A percentile compares a stretch with the other conserved stretches of the same genome.
Evolutionary conservation across 1,284 basidiomycete species (phyloP).

Genomic region (Phlebopus sp.): DNA sequence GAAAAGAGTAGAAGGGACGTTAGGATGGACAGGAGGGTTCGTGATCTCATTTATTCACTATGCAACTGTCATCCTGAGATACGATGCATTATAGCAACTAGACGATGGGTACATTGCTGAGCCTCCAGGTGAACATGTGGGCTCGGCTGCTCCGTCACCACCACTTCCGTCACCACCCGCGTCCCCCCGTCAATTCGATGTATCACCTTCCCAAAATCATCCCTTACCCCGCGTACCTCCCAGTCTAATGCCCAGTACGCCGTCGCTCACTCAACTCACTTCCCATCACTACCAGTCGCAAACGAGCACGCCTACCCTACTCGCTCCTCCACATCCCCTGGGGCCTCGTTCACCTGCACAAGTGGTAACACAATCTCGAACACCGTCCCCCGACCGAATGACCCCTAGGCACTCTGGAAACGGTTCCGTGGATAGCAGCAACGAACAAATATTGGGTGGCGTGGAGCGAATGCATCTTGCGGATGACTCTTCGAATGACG

Average conservation of each 20-base stretch:
- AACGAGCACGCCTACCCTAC: slow-evolving; percentile 31
- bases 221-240: slow-evolving; percentile 40
- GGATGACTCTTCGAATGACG: slow-evolving; percentile 24
- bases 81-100: slow-evolving; percentile 19
- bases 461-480: slow-evolving; percentile 32
- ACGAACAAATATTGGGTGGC: slow-evolving; percentile 20
- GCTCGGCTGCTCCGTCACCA: slow-evolving; percentile 34
- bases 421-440: slow-evolving; percentile 23
- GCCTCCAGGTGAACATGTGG: slow-evolving; percentile 15
- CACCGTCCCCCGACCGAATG: slow-evolving; percentile 46
- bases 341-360: slow-evolving; percentile 64
- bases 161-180: slow-evolving; percentile 39
- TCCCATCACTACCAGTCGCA: slow-evolving; percentile 24
- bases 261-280: slow-evolving; percentile 17
- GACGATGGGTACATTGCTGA: slow-evolving; percentile 26
- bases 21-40: slow-evolving; percentile 54
- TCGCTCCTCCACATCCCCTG: slow-evolving; percentile 65
- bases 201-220: slow-evolving; percentile 35
- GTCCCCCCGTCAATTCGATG: slow-evolving; percentile 32
- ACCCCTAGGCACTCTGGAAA: slow-evolving; percentile 18
- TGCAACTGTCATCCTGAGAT: background rate
- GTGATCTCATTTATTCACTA: slow-evolving; percentile 16
- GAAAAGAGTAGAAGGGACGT: slow-evolving; percentile 60
- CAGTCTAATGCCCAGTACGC: slow-evolving; percentile 17
- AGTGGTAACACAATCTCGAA: slow-evolving; percentile 44